Percentiles rank a stretch among this genome's conserved stretches.
phyloP scores from a whole-genome alignment of 1,139 yeast genomes.

The Lodderomyces metapsilosis region DNA sequence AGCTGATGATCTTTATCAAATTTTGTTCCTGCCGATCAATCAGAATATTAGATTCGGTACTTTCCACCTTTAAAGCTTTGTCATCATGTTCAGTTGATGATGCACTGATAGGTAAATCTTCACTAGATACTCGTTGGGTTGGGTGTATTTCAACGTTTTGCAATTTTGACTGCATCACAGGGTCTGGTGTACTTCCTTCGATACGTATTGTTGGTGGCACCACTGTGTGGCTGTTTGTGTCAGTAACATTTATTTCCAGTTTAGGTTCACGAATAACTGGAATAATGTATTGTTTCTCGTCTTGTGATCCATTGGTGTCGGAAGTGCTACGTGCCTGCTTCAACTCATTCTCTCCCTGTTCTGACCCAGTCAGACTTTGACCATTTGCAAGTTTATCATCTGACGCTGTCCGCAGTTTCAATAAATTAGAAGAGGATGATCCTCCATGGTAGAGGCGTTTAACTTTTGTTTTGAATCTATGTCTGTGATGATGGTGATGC shows the following conservation, averaged over 20 bases:
- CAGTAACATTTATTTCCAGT: background rate
- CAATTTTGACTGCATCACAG: background rate
- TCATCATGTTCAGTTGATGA: background rate
- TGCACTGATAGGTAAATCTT: background rate
- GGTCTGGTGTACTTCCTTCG: background rate
- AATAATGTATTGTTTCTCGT: background rate
- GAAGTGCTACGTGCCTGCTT: background rate
- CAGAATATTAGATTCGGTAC: background rate
- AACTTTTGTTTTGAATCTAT: constrained; percentile 7
- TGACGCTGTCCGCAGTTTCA: constrained; percentile 1
- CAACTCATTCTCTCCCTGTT: background rate
- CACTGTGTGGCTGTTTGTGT: constrained; percentile 2
- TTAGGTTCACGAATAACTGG: background rate
- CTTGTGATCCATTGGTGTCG: background rate
- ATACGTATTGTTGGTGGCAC: constrained; percentile 1
- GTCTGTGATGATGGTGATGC: background rate
- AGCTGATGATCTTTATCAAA: constrained; percentile 9
- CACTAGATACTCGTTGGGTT: background rate
- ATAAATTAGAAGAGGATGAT: constrained; percentile 11
- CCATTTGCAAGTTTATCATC: constrained; percentile 2
- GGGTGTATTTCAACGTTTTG: background rate
- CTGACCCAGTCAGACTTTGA: background rate
- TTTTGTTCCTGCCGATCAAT: constrained; percentile 9
- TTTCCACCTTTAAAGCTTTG: background rate
- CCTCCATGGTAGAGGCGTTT: constrained; percentile 13